Percentiles rank a stretch among this genome's conserved stretches.
Evolutionary conservation across 225 moss, liverwort and hornwort genomes (phyloP).

Genomic region (Asterella californica): DNA sequence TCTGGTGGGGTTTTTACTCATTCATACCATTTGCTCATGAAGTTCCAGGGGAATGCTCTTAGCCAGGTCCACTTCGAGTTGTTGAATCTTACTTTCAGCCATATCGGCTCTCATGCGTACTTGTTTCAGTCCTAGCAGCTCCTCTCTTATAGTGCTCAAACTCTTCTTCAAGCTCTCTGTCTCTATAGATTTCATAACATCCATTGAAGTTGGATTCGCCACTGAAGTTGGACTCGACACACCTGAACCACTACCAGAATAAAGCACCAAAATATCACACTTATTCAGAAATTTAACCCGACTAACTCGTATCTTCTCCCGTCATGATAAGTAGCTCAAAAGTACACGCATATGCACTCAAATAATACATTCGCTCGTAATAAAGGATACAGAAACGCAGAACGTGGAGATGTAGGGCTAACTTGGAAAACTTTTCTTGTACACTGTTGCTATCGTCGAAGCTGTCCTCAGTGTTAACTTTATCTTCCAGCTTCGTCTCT

Average conservation of each 20-base stretch:
- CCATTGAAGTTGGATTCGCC: constrained; percentile 9
- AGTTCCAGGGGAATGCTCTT: constrained; percentile 70
- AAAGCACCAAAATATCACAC: not conserved
- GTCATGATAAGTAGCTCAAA: not conserved
- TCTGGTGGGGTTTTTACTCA: not conserved
- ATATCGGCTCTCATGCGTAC: constrained; percentile 41
- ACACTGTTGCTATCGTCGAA: not conserved
- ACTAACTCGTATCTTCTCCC: not conserved
- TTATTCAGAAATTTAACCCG: not conserved
- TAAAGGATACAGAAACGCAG: not conserved
- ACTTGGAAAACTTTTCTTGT: constrained; percentile 8
- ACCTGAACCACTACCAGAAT: constrained; percentile 19
- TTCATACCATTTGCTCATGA: constrained; percentile 73
- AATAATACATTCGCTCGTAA: not conserved
- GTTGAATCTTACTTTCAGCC: constrained; percentile 67
- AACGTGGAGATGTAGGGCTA: not conserved
- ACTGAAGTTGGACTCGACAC: not conserved
- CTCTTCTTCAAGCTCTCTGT: constrained; percentile 37
- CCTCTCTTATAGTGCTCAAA: constrained; percentile 43
- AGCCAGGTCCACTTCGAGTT: constrained; percentile 59
- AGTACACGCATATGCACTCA: not conserved
- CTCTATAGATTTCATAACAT: constrained; percentile 28
- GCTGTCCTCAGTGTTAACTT: not conserved
- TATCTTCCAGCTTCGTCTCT: not conserved
- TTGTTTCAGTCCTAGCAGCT: constrained; percentile 44